Conservation (phyloP, 176 grass and related monocot genomes). For the Phragmites australis region DNA sequence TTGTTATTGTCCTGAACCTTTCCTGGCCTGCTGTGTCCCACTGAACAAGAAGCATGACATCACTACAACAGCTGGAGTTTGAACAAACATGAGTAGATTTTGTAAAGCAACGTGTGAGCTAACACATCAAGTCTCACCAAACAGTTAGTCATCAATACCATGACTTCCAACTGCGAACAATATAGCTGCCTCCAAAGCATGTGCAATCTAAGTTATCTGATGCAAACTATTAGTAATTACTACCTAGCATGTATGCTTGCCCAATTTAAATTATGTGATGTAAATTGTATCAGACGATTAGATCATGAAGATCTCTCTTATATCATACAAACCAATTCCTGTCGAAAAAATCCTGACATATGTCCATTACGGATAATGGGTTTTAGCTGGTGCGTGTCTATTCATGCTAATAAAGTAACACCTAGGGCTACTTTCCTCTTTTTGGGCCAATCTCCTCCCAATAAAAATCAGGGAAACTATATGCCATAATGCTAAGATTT, state of each 20-base stretch:
- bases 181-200: background rate
- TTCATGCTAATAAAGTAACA: background rate
- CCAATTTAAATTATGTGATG: background rate
- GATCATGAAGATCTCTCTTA: background rate
- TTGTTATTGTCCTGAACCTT: conserved; percentile 94
- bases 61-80: conserved; percentile 25
- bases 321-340: background rate
- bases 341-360: background rate
- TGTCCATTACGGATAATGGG: background rate
- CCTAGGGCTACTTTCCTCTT: background rate
- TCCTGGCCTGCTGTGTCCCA: conserved; percentile 98
- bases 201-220: background rate
- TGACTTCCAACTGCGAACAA: background rate
- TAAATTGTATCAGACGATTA: background rate
- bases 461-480: background rate
- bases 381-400: background rate
- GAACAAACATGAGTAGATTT: conserved; percentile 20
- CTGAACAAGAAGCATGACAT: conserved; percentile 50
- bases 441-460: background rate
- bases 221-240: background rate
- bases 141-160: background rate
- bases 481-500: background rate
- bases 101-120: conserved; percentile 18
- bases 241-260: background rate
- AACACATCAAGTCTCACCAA: conserved; percentile 28